These are phyloP conservation scores for Porphyrellus sp. DNA, from an alignment of 1,284 basidiomycete species.

Conservation along the genomic window DNA sequence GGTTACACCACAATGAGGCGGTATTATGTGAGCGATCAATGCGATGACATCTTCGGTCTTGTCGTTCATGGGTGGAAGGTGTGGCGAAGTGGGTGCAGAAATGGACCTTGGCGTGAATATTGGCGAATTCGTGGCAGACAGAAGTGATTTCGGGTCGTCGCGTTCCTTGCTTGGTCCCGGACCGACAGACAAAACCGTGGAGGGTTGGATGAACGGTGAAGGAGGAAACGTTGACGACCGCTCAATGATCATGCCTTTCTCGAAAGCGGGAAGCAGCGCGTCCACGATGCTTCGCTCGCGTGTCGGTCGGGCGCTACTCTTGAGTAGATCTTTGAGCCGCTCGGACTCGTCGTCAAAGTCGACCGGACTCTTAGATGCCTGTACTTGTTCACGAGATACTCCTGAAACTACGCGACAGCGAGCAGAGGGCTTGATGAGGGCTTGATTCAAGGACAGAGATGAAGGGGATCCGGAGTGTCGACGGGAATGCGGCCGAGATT, in stretches of 20 bases:
- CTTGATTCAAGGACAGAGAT: constrained; percentile 32
- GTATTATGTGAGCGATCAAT: constrained; percentile 52
- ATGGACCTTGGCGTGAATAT: constrained; percentile 39
- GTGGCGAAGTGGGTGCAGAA: constrained; percentile 46
- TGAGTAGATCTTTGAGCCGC: constrained; percentile 67
- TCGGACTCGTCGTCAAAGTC: constrained; percentile 77
- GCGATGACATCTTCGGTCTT: constrained; percentile 28
- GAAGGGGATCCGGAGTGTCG: constrained; percentile 36
- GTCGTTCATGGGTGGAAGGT: constrained; percentile 13
- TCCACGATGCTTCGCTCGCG: constrained; percentile 35
- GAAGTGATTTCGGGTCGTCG: constrained; percentile 38
- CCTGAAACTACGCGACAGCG: constrained; percentile 60
- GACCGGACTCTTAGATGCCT: constrained; percentile 59
- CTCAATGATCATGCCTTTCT: constrained; percentile 24
- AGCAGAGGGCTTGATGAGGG: constrained; percentile 31
- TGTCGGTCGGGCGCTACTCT: constrained; percentile 45
- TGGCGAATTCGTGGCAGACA: constrained; percentile 47
- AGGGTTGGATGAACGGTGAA: constrained; percentile 28
- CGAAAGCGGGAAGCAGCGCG: constrained; percentile 28
- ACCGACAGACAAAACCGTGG: constrained; percentile 15
- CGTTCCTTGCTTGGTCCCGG: constrained; percentile 33
- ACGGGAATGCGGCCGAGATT: constrained; percentile 24
- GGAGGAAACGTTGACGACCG: constrained; percentile 23
- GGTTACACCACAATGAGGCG: constrained; percentile 40
- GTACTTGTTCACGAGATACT: constrained; percentile 57